Base-by-base conservation (phyloP, 2,329 filamentous ascomycete species). In the Colletotrichum orbiculare region DNA sequence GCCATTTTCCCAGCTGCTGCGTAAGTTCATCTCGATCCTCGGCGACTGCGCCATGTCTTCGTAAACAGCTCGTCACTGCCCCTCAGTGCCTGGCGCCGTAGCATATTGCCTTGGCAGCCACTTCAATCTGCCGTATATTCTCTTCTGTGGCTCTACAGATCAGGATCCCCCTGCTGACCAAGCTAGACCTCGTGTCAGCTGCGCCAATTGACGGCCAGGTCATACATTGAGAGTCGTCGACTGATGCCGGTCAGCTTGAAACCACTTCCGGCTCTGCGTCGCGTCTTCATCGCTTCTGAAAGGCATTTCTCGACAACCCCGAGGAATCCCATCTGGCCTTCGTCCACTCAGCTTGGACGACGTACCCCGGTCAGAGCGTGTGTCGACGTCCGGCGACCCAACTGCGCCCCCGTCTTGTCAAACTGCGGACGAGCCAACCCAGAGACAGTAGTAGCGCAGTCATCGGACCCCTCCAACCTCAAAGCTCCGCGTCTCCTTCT, bases 161-260 rank as follows among this genome's bases (percentile, higher is more conserved):
- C 56, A 47, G 58, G 58, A 65, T 63, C n/a, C 33, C 63, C 63
- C 63, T 65, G 58, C 63, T 65, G 63, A 65, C 60, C 48, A 15
- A 37, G 10, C 12, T 34, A 64, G 33, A 37, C 38, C 35, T 37
- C 25, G 41, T 57, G 37, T 48, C 53, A 57, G 52, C 63, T 53
- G 52, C 33, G 54, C 58, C 52, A 43, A 52, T 47, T 25, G 11
- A 53, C 11, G 38, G 13, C 43, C 11, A 6, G 10, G 47, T 52
- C 58, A 62, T 52, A 47, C 13, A 56, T 54, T 49, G 41, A 65
- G 41, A 25, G 41, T 62, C 15, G 52, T 65, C 52, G 52, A 65
- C 63, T 65, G 52, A 65, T 65, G 63, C 58, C 41, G 58, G 58
- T 56, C 63, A 53, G 63, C 47, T 62, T 57, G 63, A 65, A 65